Conservation (phyloP, 306 rosid species). For the Senna tora region DNA sequence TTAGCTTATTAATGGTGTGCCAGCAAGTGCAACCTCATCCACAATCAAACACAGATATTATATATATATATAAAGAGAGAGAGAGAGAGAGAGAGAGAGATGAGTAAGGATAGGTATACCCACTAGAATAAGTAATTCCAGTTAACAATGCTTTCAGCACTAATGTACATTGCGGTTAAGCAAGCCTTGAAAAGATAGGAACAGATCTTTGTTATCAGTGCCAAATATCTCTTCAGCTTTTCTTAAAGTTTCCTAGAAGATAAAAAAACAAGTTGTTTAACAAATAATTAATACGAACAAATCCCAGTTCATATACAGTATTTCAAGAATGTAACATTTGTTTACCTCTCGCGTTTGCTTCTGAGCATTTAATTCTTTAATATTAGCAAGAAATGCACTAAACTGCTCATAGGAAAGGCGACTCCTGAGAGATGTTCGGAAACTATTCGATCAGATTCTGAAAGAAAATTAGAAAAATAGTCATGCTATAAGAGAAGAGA, state of each 20-base stretch:
- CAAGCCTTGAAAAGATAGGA: slow-evolving; percentile 88
- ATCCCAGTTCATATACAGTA: slow-evolving; percentile 30
- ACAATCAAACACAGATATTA: background rate
- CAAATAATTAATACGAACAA: slow-evolving; percentile 26
- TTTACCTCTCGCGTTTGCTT: slow-evolving; percentile 98
- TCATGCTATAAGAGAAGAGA: slow-evolving; percentile 5
- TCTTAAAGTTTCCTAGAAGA: slow-evolving; percentile 82
- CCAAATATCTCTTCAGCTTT: slow-evolving; percentile 99
- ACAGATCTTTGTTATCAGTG: slow-evolving; percentile 92
- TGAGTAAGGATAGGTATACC: slow-evolving; percentile 44
- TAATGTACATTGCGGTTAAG: slow-evolving; percentile 71
- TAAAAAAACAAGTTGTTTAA: slow-evolving; percentile 29
- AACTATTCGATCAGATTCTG: slow-evolving; percentile 33
- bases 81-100: slow-evolving; percentile 24
- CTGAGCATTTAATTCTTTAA: slow-evolving; percentile 95
- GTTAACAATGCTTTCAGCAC: slow-evolving; percentile 37
- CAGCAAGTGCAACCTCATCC: slow-evolving; percentile 19
- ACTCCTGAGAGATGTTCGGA: slow-evolving; percentile 61
- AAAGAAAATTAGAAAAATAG: background rate
- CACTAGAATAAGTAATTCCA: slow-evolving; percentile 35
- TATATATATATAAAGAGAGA: no score
- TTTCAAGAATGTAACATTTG: background rate
- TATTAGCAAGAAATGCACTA: slow-evolving; percentile 95
- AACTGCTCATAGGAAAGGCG: slow-evolving; percentile 98
- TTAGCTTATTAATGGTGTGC: slow-evolving; percentile 3